Base-by-base conservation (phyloP, 345 rosid genomes). In the Syzygium grande region DNA sequence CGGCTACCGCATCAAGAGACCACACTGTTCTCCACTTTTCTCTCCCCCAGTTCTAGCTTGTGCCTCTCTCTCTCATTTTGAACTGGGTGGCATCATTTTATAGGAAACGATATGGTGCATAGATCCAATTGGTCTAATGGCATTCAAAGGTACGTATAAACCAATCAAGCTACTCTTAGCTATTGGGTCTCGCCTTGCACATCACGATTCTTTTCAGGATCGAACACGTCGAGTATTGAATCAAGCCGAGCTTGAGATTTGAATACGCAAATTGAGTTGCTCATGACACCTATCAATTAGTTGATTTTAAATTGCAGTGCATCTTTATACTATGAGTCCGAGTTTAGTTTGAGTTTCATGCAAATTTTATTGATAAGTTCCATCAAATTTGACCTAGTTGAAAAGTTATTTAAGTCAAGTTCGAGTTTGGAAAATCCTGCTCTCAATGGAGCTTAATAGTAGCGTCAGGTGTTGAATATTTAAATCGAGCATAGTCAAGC, bases 361-460 rank as follows among this genome's bases (percentile, higher is more conserved):
- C 9, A 7, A 63, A n/a, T 14, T 1, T 63, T 29, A 14, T 63
- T 29, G 19, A n/a, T 10, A 13, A 63, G 19, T 14, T 2, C 0
- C 0, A 2, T 63, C 0, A n/a, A 2, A 14, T 3, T 63, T 0
- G 2, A 63, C 19, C 1, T n/a, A 13, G 38, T 61, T n/a, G 38
- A n/a, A 61, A n/a, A 13, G 19, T 61, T 61, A 61, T 0, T 59
- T 59, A 59, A 27, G 16, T 12, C 6, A 4, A 59, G 30, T 8
- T 27, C 8, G 4, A 59, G 30, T 27, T 59, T 59, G 12, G 13
- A 59, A 59, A 27, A 4, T 12, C 16, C 30, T 27, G 5, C 16
- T 59, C 30, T 2, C 7, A 12, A 59, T 59, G 3, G 16, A 59
- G 65, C 63, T 27, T 59, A 27, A 12, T 61, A n/a, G 1, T 61